These are phyloP conservation scores for Candida broadrunensis DNA, from an alignment of 805 yeast genomes.

Conservation along the genomic window DNA sequence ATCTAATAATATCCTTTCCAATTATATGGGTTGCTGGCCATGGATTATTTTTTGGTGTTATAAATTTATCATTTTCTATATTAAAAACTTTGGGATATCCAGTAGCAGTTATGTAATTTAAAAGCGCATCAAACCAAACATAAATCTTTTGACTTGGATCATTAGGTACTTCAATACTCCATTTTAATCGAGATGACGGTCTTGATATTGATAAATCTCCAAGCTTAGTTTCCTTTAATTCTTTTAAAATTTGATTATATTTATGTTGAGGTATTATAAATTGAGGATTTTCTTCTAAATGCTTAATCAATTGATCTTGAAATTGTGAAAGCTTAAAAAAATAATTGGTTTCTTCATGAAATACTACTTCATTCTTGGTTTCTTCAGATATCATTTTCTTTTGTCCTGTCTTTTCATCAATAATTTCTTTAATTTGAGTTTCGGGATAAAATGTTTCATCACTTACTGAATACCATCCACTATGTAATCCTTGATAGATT, in stretches of 20 bases:
- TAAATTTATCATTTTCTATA: not conserved
- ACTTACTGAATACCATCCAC: constrained; percentile 93
- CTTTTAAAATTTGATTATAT: constrained; percentile 52
- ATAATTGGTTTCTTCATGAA: constrained; percentile 79
- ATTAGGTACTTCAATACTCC: constrained; percentile 91
- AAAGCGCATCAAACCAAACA: constrained; percentile 96
- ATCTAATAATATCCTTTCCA: constrained; percentile 87
- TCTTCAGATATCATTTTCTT: constrained; percentile 53
- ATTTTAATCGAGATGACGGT: constrained; percentile 68
- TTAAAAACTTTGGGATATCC: constrained; percentile 42
- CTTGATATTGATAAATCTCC: constrained; percentile 84
- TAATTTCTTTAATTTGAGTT: constrained; percentile 53
- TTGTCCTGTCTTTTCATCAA: constrained; percentile 21
- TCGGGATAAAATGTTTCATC: constrained; percentile 95
- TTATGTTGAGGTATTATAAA: constrained; percentile 68
- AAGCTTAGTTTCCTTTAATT: constrained; percentile 47
- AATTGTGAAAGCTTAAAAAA: constrained; percentile 74
- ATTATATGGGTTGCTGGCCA: constrained; percentile 82
- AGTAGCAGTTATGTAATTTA: constrained; percentile 75
- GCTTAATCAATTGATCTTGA: constrained; percentile 49
- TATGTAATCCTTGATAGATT: constrained; percentile 79
- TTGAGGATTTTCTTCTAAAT: constrained; percentile 45
- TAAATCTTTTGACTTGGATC: constrained; percentile 78
- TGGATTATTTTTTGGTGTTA: constrained; percentile 15
- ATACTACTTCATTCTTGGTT: constrained; percentile 71